Evolutionary conservation across 1,139 yeast species (phyloP).

Genomic region (Kodamaea derodonti): DNA sequence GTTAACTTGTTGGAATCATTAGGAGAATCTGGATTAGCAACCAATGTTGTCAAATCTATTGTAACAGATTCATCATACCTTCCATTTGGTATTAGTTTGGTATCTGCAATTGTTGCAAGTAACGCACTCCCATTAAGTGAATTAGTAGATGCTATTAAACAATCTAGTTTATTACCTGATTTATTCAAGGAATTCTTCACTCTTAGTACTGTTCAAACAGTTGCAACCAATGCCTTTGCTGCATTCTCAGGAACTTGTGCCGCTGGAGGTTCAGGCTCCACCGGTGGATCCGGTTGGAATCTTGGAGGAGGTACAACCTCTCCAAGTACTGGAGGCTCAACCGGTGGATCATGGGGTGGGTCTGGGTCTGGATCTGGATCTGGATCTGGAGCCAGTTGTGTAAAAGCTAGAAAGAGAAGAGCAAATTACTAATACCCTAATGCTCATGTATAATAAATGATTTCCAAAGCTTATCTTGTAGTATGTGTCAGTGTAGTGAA

Average conservation of each 20-base stretch:
- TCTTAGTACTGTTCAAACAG: slow-evolving; percentile 33
- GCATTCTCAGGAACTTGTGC: slow-evolving; percentile 40
- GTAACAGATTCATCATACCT: slow-evolving; percentile 37
- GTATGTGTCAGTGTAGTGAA: too few species aligned
- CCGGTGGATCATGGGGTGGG: slow-evolving; percentile 16
- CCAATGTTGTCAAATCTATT: slow-evolving; percentile 38
- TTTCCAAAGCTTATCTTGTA: too few species aligned
- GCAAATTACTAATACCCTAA: slow-evolving; percentile 26
- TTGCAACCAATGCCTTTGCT: slow-evolving; percentile 39
- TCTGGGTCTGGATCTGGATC: not conserved
- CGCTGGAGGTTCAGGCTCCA: slow-evolving; percentile 10
- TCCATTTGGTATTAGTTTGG: slow-evolving; percentile 36
- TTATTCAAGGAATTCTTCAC: slow-evolving; percentile 35
- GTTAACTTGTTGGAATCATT: slow-evolving; percentile 40
- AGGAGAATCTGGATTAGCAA: slow-evolving; percentile 40
- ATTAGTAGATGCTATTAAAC: slow-evolving; percentile 30
- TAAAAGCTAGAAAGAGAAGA: slow-evolving; percentile 36
- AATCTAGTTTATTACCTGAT: slow-evolving; percentile 35
- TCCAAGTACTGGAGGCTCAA: slow-evolving; percentile 12
- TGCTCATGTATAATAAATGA: too few species aligned
- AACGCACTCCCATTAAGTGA: slow-evolving; percentile 28
- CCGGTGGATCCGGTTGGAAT: slow-evolving; percentile 10
- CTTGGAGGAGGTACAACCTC: slow-evolving; percentile 5
- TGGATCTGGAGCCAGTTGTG: not conserved
- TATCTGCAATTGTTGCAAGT: slow-evolving; percentile 26